Base-by-base conservation (phyloP, 768 basidiomycete genomes). In the Paxillus involutus region DNA sequence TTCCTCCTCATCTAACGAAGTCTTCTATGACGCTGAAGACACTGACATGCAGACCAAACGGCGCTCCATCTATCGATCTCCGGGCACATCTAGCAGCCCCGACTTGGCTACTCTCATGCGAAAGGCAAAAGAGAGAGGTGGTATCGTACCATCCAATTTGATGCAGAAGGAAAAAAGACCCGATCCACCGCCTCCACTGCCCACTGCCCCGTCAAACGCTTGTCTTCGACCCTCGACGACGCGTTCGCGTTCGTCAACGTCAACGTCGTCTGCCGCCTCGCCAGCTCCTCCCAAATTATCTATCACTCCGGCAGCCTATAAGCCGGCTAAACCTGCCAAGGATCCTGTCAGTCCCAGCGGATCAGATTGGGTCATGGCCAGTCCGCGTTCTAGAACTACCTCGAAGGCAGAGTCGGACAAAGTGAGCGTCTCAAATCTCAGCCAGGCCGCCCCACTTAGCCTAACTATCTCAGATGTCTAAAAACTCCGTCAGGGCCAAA, bases 71-170 rank as follows among this genome's bases (percentile, higher is more conserved):
- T 94, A 94, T 68, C 80, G 94, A 53, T 88, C 90, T 17, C 80
- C 89, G 11, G 94, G 93, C 41, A 95, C 92, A 8, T 89, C 93
- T 33, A 91, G 89, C 62, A 93, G 89, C 65, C 95, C 94, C 26
- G 94, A 98, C 71, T 78, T 97, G 19, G 91, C 91, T 4, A 94
- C 91, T 10, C 78, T 97, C 49, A 70, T 94, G 49, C 80, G 87
- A 57, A 94, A 94, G 72, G 88, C 90, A 14, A 91, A 86, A 71
- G 88, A 88, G 63, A 75, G 80, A 47, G 83, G 83, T 17, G 79
- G 75, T 0, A 72, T 75, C 39, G 63, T 80, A 21, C 65, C 69
- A 13, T 35, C 67, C 60, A 54, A 56, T 67, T 63, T 70, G 67
- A 72, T 64, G 45, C 62, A 49, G 42, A 61, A 56, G 35, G 74